A percentile compares a stretch with the other conserved stretches of the same genome.
These are phyloP conservation scores for Debaryomyces maramus DNA, from an alignment of 805 yeast species.

Conservation along the genomic window DNA sequence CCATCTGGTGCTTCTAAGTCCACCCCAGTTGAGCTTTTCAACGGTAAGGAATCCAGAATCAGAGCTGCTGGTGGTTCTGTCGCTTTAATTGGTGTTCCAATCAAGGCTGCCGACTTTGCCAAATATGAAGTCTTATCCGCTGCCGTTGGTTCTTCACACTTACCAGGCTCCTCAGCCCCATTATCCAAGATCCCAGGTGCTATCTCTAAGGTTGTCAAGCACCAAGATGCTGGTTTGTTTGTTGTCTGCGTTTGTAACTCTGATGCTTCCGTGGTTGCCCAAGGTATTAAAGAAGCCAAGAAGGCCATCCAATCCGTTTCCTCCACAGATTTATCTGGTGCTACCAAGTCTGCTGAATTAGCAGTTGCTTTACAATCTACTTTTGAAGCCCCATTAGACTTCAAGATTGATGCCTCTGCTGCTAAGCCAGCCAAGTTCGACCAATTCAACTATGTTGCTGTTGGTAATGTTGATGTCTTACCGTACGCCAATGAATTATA, in stretches of 20 bases:
- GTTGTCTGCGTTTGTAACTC: conserved; percentile 63
- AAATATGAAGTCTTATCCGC: conserved; percentile 70
- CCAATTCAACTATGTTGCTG: conserved; percentile 81
- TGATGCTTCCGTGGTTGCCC: conserved; percentile 57
- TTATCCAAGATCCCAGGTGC: conserved; percentile 50
- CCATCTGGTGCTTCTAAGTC: conserved; percentile 56
- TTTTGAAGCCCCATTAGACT: conserved; percentile 29
- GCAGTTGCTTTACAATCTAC: conserved; percentile 43
- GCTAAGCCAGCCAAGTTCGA: conserved; percentile 45
- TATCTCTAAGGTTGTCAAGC: conserved; percentile 56
- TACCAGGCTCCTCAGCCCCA: conserved; percentile 57
- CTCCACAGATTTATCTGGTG: conserved; percentile 56
- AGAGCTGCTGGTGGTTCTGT: conserved; percentile 65
- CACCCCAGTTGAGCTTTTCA: conserved; percentile 44
- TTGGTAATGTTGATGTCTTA: conserved; percentile 82
- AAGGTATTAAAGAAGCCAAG: conserved; percentile 61
- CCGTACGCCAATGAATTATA: conserved; percentile 91
- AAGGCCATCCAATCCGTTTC: conserved; percentile 34
- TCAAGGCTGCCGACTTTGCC: conserved; percentile 60
- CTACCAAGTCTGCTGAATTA: conserved; percentile 44
- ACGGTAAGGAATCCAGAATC: conserved; percentile 69
- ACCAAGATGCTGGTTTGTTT: conserved; percentile 81
- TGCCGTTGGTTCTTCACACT: conserved; percentile 57
- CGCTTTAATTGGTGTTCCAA: conserved; percentile 82
- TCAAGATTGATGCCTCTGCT: conserved; percentile 34